Evolutionary conservation across 257 asterid genomes (phyloP), one percentile per base, ranked within the genome.

Genomic region (Solanum pimpinellifolium): DNA sequence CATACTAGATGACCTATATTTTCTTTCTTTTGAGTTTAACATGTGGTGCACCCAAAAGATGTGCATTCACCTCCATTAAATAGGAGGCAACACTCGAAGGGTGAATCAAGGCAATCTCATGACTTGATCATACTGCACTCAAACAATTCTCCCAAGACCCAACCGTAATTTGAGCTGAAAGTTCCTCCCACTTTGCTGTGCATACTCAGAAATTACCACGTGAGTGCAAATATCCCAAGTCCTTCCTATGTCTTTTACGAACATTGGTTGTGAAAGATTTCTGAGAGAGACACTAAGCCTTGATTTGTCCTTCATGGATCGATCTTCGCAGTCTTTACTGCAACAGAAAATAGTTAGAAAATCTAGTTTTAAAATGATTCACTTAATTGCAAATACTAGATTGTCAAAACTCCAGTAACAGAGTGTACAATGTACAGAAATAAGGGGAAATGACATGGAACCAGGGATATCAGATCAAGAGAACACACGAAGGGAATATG

Each of bases 211-310:
- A 81, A 93, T 92, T 62, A 94, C 96, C 20, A 90, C 93, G 46
- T 96, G 96, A 49, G 98, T 95, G 81, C 97, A 96, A 37, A 86
- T 76, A 88, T 94, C 99, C 98, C 99, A 95, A 72, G 98, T 93
- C 90, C 89, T 93, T 62, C 96, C 99, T 83, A 95, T 96, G 44
- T 95, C 96, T 72, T 90, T 93, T 13, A 96, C 93, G 7, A 95
- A 92, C 98, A 94, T 94, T 2, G 99, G 98, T 72, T 95, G 95
- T 83, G 95, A 87, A 31, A 96, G 95, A 42, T 88, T 85, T 86
- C 98, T 91, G 25, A 96, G 98, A 75, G 96, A 96, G 86, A 91
- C 90, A 88, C 94, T 92, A 87, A 96, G 93, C 90, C 94, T 93
- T 68, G 98, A 92, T 88, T 94, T 96, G 12, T 93, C 96, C 91